Evolutionary conservation across 306 rosid species (phyloP).

Genomic region (Lathyrus aphaca): DNA sequence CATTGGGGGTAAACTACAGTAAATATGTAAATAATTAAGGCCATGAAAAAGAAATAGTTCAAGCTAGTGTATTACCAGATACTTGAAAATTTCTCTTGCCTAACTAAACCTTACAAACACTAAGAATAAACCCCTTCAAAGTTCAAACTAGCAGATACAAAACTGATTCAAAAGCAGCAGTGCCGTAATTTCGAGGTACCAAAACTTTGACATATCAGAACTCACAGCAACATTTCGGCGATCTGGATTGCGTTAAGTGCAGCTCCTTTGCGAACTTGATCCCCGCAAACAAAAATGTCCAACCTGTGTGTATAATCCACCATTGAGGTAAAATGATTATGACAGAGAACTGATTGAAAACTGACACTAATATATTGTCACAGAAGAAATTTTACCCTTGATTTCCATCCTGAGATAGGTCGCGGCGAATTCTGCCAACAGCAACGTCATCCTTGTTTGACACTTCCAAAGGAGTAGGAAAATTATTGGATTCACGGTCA

Average conservation of each 20-base stretch:
- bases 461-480: constrained; percentile 94
- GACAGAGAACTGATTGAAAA: constrained; percentile 1
- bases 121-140: constrained; percentile 27
- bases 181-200: constrained; percentile 11
- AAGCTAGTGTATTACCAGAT: constrained; percentile 13
- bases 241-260: constrained; percentile 97
- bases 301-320: constrained; percentile 52
- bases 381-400: constrained; percentile 57
- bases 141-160: constrained; percentile 40
- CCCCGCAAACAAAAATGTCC: constrained; percentile 96
- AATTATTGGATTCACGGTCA: constrained; percentile 72
- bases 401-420: constrained; percentile 84
- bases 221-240: constrained; percentile 87
- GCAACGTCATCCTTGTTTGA: constrained; percentile 94
- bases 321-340: constrained; percentile 40
- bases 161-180: constrained; percentile 36
- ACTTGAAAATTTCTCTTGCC: constrained; percentile 9
- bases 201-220: constrained; percentile 22
- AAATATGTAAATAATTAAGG: neutral
- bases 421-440: constrained; percentile 89
- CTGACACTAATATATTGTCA: neutral
- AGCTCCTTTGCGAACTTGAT: constrained; percentile 98
- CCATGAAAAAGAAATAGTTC: neutral
- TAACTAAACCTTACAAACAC: constrained; percentile 26
- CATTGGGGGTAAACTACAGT: neutral